Conservation (phyloP, 345 rosid genomes). For the Eucalyptus cloeziana region DNA sequence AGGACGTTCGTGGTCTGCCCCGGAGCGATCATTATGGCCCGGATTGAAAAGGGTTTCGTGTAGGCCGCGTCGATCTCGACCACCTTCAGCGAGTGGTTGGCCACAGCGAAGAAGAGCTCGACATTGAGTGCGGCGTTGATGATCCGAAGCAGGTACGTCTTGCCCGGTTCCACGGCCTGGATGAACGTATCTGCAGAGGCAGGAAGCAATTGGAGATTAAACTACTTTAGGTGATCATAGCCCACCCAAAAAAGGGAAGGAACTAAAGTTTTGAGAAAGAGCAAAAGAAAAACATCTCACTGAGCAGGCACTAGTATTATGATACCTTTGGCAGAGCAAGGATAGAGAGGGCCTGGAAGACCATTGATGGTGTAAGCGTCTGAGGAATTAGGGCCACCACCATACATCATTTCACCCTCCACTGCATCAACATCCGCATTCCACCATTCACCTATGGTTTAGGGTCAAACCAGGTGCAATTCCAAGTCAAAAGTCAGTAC, state of each 20-base stretch:
- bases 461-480: background rate
- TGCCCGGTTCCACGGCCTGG: conserved; percentile 30
- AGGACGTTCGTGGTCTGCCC: conserved; percentile 66
- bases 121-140: conserved; percentile 53
- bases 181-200: conserved; percentile 31
- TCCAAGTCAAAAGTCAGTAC: background rate
- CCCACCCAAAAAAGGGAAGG: background rate
- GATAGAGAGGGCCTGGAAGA: conserved; percentile 57
- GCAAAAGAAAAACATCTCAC: background rate
- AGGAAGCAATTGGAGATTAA: background rate
- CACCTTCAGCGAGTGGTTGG: conserved; percentile 37
- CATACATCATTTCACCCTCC: conserved; percentile 30
- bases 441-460: conserved; percentile 58
- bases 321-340: conserved; percentile 49
- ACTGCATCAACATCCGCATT: conserved; percentile 35
- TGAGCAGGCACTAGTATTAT: background rate
- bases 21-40: conserved; percentile 47
- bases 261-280: background rate
- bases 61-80: conserved; percentile 55
- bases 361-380: conserved; percentile 61
- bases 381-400: conserved; percentile 35
- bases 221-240: background rate
- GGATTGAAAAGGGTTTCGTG: conserved; percentile 41
- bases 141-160: conserved; percentile 47
- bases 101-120: conserved; percentile 53